Percentiles rank a stretch among this genome's conserved stretches.
Evolutionary conservation across 2,329 filamentous ascomycete species (phyloP).

Genomic region (Paecilomyces variotii): DNA sequence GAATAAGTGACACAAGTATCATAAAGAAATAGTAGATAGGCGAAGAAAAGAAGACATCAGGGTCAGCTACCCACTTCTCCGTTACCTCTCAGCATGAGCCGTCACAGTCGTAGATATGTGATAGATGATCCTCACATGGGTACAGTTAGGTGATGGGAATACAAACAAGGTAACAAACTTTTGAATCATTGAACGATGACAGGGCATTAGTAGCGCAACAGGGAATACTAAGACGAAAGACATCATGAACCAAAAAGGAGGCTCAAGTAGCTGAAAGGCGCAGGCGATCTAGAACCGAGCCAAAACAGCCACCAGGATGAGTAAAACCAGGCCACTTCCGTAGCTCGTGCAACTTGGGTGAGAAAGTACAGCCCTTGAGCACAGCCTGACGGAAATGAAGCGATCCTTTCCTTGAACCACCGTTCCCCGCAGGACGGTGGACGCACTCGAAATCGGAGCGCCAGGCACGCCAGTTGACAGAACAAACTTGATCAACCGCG

Average conservation of each 20-base stretch:
- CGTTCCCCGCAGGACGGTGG: background rate
- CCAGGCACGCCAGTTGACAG: background rate
- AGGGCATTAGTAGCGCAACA: slow-evolving; percentile 25
- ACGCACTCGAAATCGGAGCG: background rate
- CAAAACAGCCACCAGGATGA: slow-evolving; percentile 17
- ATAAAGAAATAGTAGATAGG: slow-evolving; percentile 6
- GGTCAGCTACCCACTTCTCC: slow-evolving; percentile 11
- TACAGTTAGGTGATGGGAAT: slow-evolving; percentile 19
- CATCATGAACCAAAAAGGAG: slow-evolving; percentile 20
- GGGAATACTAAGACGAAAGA: slow-evolving; percentile 18
- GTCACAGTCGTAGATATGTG: slow-evolving; percentile 27
- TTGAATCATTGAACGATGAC: slow-evolving; percentile 29
- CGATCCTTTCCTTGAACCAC: background rate
- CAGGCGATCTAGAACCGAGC: slow-evolving; percentile 12
- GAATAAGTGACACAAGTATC: slow-evolving; percentile 9
- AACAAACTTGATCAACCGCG: background rate
- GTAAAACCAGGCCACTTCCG: slow-evolving; percentile 11
- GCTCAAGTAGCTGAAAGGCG: slow-evolving; percentile 8
- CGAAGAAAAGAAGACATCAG: slow-evolving; percentile 7
- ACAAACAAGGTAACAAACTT: slow-evolving; percentile 20
- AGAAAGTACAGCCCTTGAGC: background rate
- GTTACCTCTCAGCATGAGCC: slow-evolving; percentile 21
- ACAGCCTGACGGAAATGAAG: background rate
- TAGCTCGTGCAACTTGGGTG: background rate
- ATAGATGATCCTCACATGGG: slow-evolving; percentile 24